These are phyloP conservation scores for Metrosideros polymorpha DNA, from an alignment of 441 rosid species.

Conservation along the genomic window DNA sequence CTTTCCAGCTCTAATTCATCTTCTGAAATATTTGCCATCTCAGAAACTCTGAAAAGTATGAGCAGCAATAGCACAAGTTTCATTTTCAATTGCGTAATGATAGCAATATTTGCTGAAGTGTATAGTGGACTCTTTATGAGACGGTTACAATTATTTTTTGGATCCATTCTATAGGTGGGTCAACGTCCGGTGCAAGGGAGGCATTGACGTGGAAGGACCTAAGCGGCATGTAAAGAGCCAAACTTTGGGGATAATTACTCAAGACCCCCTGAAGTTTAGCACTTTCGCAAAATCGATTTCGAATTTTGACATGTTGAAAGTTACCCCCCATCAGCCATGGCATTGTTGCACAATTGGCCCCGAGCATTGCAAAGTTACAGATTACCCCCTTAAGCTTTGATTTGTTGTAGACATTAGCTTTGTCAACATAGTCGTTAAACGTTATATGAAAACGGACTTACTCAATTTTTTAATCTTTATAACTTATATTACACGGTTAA, in stretches of 20 bases:
- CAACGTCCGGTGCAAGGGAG: background rate
- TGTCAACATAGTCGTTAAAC: background rate
- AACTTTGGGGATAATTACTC: background rate
- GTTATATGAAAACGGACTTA: accelerated
- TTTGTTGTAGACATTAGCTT: background rate
- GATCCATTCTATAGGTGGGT: background rate
- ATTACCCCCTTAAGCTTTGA: background rate
- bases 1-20: background rate
- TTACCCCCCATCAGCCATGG: background rate
- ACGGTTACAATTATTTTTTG: background rate
- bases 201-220: background rate
- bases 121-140: background rate
- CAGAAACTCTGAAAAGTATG: background rate
- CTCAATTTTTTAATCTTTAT: background rate
- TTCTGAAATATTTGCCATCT: background rate
- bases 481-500: background rate
- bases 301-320: too few relatives aligned
- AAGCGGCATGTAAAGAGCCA: background rate
- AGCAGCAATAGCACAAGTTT: background rate
- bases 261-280: background rate
- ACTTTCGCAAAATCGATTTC: background rate
- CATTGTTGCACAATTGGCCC: background rate
- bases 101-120: background rate
- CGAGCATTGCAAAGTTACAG: background rate
- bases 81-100: background rate